Evolutionary conservation across 2,329 filamentous ascomycete genomes (phyloP).

Genomic region (Colletotrichum paranaense): DNA sequence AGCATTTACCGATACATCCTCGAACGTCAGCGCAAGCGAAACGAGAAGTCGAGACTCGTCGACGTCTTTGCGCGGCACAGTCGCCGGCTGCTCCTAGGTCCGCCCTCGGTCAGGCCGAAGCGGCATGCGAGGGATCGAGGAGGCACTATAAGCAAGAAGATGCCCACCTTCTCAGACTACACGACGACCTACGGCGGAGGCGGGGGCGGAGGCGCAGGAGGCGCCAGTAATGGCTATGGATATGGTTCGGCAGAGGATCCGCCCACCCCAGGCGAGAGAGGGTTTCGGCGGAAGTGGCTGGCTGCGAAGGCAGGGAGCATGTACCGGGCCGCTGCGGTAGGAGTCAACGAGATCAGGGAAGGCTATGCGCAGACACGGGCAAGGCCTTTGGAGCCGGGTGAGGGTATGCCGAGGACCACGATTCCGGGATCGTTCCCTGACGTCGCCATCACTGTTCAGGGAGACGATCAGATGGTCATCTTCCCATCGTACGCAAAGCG

Average conservation of each 20-base stretch:
- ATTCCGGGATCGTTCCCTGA: conserved; percentile 87
- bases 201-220: conserved; percentile 13
- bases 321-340: conserved; percentile 66
- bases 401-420: conserved; percentile 49
- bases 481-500: conserved; percentile 93
- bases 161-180: conserved; percentile 37
- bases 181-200: conserved; percentile 26
- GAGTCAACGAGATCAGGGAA: conserved; percentile 69
- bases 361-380: conserved; percentile 67
- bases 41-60: conserved; percentile 58
- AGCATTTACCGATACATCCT: conserved; percentile 82
- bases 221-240: conserved; percentile 28
- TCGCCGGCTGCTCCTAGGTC: conserved; percentile 59
- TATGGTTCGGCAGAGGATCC: conserved; percentile 41
- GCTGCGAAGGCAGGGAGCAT: conserved; percentile 71
- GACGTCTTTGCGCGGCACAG: conserved; percentile 54
- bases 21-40: conserved; percentile 68
- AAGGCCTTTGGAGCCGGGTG: conserved; percentile 47
- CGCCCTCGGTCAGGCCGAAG: conserved; percentile 41
- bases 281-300: conserved; percentile 81
- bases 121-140: conserved; percentile 44
- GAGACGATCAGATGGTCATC: conserved; percentile 91
- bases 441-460: conserved; percentile 81
- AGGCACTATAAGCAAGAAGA: conserved; percentile 38
- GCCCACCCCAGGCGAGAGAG: conserved; percentile 65